phyloP scores from a whole-genome alignment of 306 rosid species.

The Hylodesmum podocarpum region DNA sequence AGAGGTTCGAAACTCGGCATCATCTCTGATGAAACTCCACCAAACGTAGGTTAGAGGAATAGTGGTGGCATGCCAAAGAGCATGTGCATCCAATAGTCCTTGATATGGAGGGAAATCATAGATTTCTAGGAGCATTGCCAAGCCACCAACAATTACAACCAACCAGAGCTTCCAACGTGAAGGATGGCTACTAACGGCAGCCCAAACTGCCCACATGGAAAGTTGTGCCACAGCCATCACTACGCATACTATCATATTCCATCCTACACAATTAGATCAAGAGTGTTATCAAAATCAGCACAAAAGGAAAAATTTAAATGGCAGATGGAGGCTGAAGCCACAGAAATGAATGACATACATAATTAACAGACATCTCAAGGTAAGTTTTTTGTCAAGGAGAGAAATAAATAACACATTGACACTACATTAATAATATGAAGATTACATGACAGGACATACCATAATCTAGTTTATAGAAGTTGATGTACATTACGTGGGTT shows the following conservation, averaged over 20 bases:
- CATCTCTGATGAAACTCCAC: conserved; percentile 92
- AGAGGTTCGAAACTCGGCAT: conserved; percentile 57
- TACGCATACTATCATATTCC: conserved; percentile 87
- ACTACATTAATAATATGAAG: background rate
- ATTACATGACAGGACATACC: conserved; percentile 48
- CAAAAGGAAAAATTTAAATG: background rate
- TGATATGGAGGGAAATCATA: conserved; percentile 70
- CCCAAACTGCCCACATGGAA: conserved; percentile 83
- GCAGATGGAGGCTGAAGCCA: background rate
- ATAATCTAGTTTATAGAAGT: conserved; percentile 65
- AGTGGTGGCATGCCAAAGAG: conserved; percentile 79
- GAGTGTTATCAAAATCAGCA: conserved; percentile 6
- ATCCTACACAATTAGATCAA: conserved; percentile 47
- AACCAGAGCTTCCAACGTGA: conserved; percentile 76
- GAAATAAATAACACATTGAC: background rate
- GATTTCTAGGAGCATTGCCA: conserved; percentile 79
- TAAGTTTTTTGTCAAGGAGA: background rate
- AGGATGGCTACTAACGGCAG: conserved; percentile 57
- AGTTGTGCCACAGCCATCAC: conserved; percentile 66
- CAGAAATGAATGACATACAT: background rate
- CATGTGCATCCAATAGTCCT: conserved; percentile 77
- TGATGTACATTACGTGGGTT: conserved; percentile 73
- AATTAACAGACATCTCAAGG: background rate
- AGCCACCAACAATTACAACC: conserved; percentile 64
- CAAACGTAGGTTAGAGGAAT: conserved; percentile 77